These are phyloP conservation scores for Paraphaeosphaeria minitans DNA, from an alignment of 2,329 filamentous ascomycete genomes.

Conservation along the genomic window DNA sequence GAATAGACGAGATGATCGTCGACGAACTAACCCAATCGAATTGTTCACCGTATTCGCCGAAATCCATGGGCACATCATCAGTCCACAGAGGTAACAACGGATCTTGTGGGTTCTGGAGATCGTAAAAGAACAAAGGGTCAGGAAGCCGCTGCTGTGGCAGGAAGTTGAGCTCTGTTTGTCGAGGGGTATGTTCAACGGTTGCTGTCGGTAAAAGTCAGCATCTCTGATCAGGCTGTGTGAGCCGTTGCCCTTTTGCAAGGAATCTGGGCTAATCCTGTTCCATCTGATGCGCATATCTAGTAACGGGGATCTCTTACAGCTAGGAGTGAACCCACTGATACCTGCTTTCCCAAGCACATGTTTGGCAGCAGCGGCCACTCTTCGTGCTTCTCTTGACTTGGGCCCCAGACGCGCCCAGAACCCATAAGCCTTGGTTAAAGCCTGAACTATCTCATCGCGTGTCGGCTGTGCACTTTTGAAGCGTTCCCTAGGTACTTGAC, in stretches of 20 bases:
- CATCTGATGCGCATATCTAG: not conserved
- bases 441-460: slow-evolving; percentile 30
- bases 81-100: slow-evolving; percentile 19
- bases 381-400: slow-evolving; percentile 39
- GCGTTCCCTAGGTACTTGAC: slow-evolving; percentile 11
- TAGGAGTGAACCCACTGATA: slow-evolving; percentile 1
- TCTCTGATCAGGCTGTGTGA: not conserved
- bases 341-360: slow-evolving; percentile 34
- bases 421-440: slow-evolving; percentile 26
- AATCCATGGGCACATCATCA: slow-evolving; percentile 28
- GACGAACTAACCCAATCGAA: slow-evolving; percentile 32
- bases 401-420: slow-evolving; percentile 34
- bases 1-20: not conserved
- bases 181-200: not conserved
- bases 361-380: slow-evolving; percentile 34
- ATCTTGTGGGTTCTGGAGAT: slow-evolving; percentile 14
- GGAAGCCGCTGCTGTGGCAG: not conserved
- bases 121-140: slow-evolving; percentile 20
- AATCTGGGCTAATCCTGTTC: too few relatives aligned
- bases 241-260: not conserved
- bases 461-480: slow-evolving; percentile 30
- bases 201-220: not conserved
- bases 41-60: slow-evolving; percentile 29
- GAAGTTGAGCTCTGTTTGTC: not conserved
- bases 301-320: not conserved